Base-by-base conservation (phyloP, 805 yeast genomes). In the Wickerhamomyces ciferrii region DNA sequence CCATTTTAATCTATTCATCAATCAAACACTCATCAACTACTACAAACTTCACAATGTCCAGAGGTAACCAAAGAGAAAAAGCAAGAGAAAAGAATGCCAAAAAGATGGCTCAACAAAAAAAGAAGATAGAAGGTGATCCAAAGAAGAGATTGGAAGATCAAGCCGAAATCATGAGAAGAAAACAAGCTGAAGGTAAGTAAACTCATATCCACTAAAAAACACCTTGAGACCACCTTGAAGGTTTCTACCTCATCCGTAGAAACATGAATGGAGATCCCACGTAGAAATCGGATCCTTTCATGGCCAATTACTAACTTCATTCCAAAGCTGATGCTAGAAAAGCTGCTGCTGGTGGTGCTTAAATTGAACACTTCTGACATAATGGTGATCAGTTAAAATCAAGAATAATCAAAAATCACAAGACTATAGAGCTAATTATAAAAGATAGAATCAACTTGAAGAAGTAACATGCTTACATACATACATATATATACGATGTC, bases 1-100 rank as follows among this genome's bases (percentile, higher is more conserved):
- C 15, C 42, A 15, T 19, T 24, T 24, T 24, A 8, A n/a, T n/a
- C n/a, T n/a, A n/a, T n/a, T n/a, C n/a, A n/a, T n/a, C n/a, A n/a
- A n/a, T n/a, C n/a, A n/a, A n/a, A n/a, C n/a, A n/a, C n/a, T n/a
- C n/a, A n/a, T n/a, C n/a, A n/a, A n/a, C n/a, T n/a, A n/a, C 25
- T 23, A 8, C 25, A 23, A 23, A 23, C 25, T 17, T 14, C 23
- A 52, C 42, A n/a, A 91, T 92, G 97, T 84, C 96, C 44, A 79
- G 99, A 72, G 99, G 99, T 29, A 94, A 92, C 67, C 98, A 94
- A 69, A 79, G 99, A 66, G 99, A 92, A 37, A 76, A 87, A 57
- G 97, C 97, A 29, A 79, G 99, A 63, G 87, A 83, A 50, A 92
- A 87, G 70, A 88, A 87, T 68, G 64, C 71, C 65, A 94, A 92